Conservation (phyloP, 371 early-diverging fungal genomes). For the Mucor circinelloides region DNA sequence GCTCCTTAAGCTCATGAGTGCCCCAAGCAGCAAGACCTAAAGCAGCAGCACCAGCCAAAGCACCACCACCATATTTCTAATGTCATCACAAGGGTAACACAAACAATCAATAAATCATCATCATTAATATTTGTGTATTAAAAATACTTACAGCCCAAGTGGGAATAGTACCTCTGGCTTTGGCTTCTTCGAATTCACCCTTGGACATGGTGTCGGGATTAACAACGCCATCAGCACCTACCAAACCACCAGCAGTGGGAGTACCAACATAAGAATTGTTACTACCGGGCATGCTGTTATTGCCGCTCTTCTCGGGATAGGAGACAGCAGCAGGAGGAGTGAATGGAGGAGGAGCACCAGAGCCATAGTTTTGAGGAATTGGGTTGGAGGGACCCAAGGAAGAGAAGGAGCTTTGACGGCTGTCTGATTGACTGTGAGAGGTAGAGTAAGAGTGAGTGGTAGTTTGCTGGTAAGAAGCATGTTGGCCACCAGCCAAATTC, state of each 20-base stretch:
- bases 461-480: slow-evolving; percentile 15
- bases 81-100: neutral
- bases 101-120: slow-evolving; percentile 5
- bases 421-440: slow-evolving; percentile 16
- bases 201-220: slow-evolving; percentile 17
- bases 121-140: neutral
- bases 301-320: slow-evolving; percentile 14
- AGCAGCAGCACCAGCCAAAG: slow-evolving; percentile 27
- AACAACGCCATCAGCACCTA: slow-evolving; percentile 2
- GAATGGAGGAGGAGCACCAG: slow-evolving; percentile 30
- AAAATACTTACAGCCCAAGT: slow-evolving; percentile 22
- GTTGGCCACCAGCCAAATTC: slow-evolving; percentile 20
- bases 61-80: slow-evolving; percentile 35
- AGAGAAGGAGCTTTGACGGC: slow-evolving; percentile 23
- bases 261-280: neutral
- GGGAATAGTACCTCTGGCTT: slow-evolving; percentile 23
- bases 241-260: neutral
- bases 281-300: slow-evolving; percentile 7
- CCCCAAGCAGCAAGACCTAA: slow-evolving; percentile 31
- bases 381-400: slow-evolving; percentile 32
- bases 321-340: slow-evolving; percentile 22
- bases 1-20: slow-evolving; percentile 32
- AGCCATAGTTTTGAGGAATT: slow-evolving; percentile 29
- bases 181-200: slow-evolving; percentile 26
- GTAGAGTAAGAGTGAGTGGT: slow-evolving; percentile 9